These are phyloP conservation scores for Thielaviopsis euricoi DNA, from an alignment of 2,329 filamentous ascomycete genomes.

Conservation along the genomic window DNA sequence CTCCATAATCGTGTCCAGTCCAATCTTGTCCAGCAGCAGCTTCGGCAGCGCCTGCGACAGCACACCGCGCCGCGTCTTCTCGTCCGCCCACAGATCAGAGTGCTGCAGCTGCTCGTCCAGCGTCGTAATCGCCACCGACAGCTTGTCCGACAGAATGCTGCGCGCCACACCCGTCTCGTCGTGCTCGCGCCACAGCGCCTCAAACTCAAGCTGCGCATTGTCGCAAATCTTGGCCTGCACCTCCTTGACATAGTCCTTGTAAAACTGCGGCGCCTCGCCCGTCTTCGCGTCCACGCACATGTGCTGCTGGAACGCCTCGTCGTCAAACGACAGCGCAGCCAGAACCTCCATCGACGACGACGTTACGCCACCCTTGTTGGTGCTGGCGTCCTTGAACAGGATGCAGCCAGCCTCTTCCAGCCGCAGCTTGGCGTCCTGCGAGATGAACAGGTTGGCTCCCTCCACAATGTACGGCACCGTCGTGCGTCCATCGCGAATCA, in stretches of 20 bases:
- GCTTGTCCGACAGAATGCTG: slow-evolving; percentile 78
- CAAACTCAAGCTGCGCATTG: slow-evolving; percentile 87
- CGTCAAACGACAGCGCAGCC: slow-evolving; percentile 86
- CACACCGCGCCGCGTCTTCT: slow-evolving; percentile 59
- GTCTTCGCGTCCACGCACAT: slow-evolving; percentile 64
- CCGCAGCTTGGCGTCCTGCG: slow-evolving; percentile 89
- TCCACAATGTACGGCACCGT: slow-evolving; percentile 91
- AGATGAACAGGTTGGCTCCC: slow-evolving; percentile 96
- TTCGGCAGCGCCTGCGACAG: slow-evolving; percentile 73
- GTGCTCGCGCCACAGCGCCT: slow-evolving; percentile 94
- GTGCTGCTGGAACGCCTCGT: slow-evolving; percentile 70
- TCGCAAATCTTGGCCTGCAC: slow-evolving; percentile 83
- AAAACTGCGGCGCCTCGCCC: slow-evolving; percentile 73
- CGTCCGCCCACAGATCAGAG: slow-evolving; percentile 79
- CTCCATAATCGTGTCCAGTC: slow-evolving; percentile 69
- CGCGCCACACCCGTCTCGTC: slow-evolving; percentile 63
- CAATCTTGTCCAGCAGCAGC: slow-evolving; percentile 74
- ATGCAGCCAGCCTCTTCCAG: slow-evolving; percentile 91
- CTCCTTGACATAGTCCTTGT: slow-evolving; percentile 78
- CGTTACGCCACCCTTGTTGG: slow-evolving; percentile 97
- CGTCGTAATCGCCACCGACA: slow-evolving; percentile 86
- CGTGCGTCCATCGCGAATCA: slow-evolving; percentile 80
- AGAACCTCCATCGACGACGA: slow-evolving; percentile 94
- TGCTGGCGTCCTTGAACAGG: slow-evolving; percentile 92
- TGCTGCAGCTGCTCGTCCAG: slow-evolving; percentile 92